Conservation (phyloP, 2,329 filamentous ascomycete species). For the Ophiostoma ulmi region DNA sequence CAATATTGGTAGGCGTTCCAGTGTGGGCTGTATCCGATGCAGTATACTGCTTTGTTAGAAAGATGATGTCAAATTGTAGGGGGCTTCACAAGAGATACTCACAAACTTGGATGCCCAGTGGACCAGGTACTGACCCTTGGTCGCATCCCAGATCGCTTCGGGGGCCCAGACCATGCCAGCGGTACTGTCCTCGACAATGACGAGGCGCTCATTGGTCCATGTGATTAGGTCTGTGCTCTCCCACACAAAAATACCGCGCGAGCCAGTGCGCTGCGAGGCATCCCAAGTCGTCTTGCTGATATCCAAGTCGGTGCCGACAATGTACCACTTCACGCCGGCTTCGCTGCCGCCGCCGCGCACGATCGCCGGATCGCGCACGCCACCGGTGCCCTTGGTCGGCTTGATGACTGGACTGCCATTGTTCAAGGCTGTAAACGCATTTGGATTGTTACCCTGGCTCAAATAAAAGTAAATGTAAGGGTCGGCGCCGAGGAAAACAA, state of each 20-base stretch:
- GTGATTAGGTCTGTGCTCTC: constrained; percentile 48
- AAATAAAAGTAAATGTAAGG: constrained; percentile 52
- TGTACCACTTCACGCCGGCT: constrained; percentile 49
- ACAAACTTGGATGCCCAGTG: constrained; percentile 45
- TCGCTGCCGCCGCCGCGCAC: constrained; percentile 44
- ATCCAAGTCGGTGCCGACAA: constrained; percentile 51
- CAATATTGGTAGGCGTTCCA: constrained; percentile 41
- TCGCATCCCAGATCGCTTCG: constrained; percentile 49
- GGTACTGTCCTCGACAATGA: constrained; percentile 46
- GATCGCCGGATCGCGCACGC: constrained; percentile 49
- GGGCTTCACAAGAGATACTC: not conserved
- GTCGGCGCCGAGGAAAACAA: constrained; percentile 51
- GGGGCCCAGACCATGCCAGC: constrained; percentile 58
- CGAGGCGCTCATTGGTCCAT: constrained; percentile 46
- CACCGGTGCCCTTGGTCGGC: constrained; percentile 47
- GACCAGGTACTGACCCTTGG: constrained; percentile 42
- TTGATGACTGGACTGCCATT: constrained; percentile 44
- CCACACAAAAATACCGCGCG: constrained; percentile 51
- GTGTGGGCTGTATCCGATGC: constrained; percentile 45
- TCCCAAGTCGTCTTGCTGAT: constrained; percentile 52
- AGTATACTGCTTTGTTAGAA: constrained; percentile 34
- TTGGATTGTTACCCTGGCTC: constrained; percentile 47
- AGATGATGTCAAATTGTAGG: not conserved
- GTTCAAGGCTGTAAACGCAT: constrained; percentile 47
- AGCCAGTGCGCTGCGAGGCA: constrained; percentile 47